phyloP scores from a whole-genome alignment of 495 filamentous ascomycete genomes.

The Xylaria castorea region DNA sequence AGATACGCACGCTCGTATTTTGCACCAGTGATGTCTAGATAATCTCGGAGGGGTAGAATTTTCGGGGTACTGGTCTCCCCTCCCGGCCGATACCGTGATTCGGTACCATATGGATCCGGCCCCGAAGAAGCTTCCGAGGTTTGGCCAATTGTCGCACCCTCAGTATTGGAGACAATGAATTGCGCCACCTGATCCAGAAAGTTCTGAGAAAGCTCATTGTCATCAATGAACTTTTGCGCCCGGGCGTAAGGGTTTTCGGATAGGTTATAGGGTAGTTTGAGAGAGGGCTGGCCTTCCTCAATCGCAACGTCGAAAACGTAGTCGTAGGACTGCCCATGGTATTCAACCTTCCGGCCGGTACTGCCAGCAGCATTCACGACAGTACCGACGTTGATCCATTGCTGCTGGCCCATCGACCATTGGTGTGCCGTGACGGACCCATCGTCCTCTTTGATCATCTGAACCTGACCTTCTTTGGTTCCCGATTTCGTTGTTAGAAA shows the following conservation, averaged over 20 bases:
- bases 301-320: conserved; percentile 99
- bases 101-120: conserved; percentile 76
- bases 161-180: conserved; percentile 89
- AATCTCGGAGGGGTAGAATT: conserved; percentile 80
- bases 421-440: conserved; percentile 81
- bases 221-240: conserved; percentile 87
- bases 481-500: conserved; percentile 81
- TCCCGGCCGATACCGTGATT: conserved; percentile 79
- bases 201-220: conserved; percentile 87
- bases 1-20: conserved; percentile 49
- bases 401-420: conserved; percentile 68
- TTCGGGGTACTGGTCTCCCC: conserved; percentile 54
- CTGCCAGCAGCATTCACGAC: conserved; percentile 91
- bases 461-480: conserved; percentile 90
- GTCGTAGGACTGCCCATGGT: conserved; percentile 90
- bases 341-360: conserved; percentile 71
- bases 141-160: conserved; percentile 78
- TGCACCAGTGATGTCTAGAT: conserved; percentile 68
- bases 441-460: conserved; percentile 83
- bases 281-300: conserved; percentile 89
- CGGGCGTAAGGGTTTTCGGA: conserved; percentile 93
- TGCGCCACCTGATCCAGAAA: conserved; percentile 94
- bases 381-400: conserved; percentile 88
- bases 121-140: conserved; percentile 51
- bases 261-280: conserved; percentile 93